Evolutionary conservation across 169 alveolate species (phyloP).

Genomic region (Cystoisospora suis): DNA sequence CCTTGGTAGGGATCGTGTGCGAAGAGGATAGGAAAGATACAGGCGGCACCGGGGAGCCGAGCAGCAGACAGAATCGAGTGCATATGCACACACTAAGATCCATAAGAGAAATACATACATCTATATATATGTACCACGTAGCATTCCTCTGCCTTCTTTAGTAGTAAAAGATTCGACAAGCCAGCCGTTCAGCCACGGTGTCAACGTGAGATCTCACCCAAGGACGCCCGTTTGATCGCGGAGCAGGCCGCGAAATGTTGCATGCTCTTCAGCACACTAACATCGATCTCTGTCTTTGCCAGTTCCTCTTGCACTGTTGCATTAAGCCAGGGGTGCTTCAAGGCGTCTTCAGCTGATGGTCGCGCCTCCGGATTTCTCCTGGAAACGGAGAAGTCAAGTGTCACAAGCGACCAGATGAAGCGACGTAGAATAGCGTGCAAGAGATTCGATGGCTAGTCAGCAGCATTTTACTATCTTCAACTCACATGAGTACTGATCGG

Average conservation of each 20-base stretch:
- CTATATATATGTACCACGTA: not conserved
- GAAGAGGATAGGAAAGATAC: too few relatives aligned
- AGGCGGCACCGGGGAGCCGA: too few relatives aligned
- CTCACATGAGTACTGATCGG: slow-evolving; percentile 61
- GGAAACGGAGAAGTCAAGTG: slow-evolving; percentile 6
- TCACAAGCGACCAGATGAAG: not conserved
- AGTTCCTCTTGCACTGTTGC: slow-evolving; percentile 37
- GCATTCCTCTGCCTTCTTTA: not conserved
- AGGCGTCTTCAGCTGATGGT: slow-evolving; percentile 80
- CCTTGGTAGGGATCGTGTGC: too few relatives aligned
- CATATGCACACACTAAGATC: not conserved
- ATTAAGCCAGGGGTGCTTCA: slow-evolving; percentile 79
- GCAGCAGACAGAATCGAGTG: too few relatives aligned
- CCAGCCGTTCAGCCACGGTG: not conserved
- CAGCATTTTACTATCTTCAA: too few relatives aligned
- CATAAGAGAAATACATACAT: not conserved
- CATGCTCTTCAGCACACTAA: slow-evolving; percentile 45
- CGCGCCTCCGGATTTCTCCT: slow-evolving; percentile 77
- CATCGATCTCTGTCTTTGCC: slow-evolving; percentile 9
- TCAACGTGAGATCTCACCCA: slow-evolving; percentile 3
- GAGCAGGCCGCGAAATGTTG: slow-evolving; percentile 38
- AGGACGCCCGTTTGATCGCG: slow-evolving; percentile 33
- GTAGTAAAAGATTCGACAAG: not conserved
- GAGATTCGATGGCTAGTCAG: not conserved
- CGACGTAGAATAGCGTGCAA: not conserved